These are phyloP conservation scores for Rehmannia glutinosa DNA, from an alignment of 257 asterid species.

Conservation along the genomic window DNA sequence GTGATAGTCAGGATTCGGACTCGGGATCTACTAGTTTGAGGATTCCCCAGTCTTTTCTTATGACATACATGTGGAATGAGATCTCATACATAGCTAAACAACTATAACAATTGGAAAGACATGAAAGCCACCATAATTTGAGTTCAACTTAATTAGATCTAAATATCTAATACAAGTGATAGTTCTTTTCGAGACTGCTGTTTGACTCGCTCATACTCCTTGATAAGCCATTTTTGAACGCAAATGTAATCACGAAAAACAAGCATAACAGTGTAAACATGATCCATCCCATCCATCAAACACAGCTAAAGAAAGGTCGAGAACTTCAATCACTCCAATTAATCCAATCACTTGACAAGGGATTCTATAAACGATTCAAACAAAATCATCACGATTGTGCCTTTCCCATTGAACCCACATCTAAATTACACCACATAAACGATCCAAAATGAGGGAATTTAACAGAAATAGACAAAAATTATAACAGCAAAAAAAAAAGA, in stretches of 20 bases:
- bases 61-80: neutral
- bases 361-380: neutral
- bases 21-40: neutral
- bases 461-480: neutral
- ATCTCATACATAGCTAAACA: neutral
- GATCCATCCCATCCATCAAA: no score
- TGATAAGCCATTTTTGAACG: neutral
- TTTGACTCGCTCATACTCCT: constrained; percentile 1
- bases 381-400: constrained; percentile 1
- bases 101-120: neutral
- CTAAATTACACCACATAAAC: neutral
- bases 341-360: neutral
- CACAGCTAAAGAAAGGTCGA: neutral
- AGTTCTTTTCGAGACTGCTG: neutral
- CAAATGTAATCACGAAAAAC: constrained; percentile 11
- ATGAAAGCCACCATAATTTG: neutral
- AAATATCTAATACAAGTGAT: neutral
- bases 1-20: no score
- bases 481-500: neutral
- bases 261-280: neutral
- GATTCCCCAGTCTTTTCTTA: neutral
- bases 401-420: constrained; percentile 4
- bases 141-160: constrained; percentile 3
- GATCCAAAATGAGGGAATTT: neutral
- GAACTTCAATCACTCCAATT: constrained; percentile 2